Evolutionary conservation across 108 stramenopile genomes (phyloP).

Genomic region (Pelagomonas calceolata): DNA sequence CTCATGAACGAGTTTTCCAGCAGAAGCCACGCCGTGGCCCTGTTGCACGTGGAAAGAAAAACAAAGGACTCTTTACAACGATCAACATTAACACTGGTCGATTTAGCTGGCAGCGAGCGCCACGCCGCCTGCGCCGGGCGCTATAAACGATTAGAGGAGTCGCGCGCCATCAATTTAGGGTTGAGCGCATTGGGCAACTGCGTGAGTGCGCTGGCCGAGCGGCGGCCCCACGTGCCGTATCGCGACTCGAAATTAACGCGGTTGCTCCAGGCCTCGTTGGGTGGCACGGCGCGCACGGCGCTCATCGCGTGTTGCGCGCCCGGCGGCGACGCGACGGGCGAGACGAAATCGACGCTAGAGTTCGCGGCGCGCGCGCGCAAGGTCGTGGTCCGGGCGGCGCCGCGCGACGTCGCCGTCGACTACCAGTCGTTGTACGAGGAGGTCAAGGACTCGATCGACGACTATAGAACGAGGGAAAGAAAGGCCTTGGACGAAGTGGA

Average conservation of each 20-base stretch:
- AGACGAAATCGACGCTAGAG: slow-evolving; percentile 21
- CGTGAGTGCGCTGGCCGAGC: slow-evolving; percentile 30
- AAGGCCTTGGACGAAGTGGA: slow-evolving; percentile 3
- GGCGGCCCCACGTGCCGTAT: slow-evolving; percentile 26
- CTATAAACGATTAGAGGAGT: too few species aligned
- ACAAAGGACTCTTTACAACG: neutral
- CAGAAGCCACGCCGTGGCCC: slow-evolving; percentile 41
- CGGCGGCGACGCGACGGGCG: slow-evolving; percentile 9
- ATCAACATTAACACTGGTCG: slow-evolving; percentile 26
- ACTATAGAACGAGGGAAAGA: neutral
- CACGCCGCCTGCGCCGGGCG: slow-evolving; percentile 18
- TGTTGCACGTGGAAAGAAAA: slow-evolving; percentile 18
- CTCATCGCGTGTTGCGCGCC: slow-evolving; percentile 11
- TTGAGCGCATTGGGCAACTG: slow-evolving; percentile 35
- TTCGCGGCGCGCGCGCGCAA: slow-evolving; percentile 23
- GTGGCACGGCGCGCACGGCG: slow-evolving; percentile 20
- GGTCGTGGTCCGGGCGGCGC: slow-evolving; percentile 19
- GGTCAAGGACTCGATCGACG: slow-evolving; percentile 11
- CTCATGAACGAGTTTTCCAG: slow-evolving; percentile 42
- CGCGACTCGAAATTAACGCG: slow-evolving; percentile 36
- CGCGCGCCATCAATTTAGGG: slow-evolving; percentile 28
- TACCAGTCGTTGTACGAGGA: slow-evolving; percentile 25
- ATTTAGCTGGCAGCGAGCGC: slow-evolving; percentile 36
- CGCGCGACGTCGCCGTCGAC: slow-evolving; percentile 10
- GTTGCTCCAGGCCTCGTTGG: slow-evolving; percentile 25